Base-by-base conservation (phyloP, 441 rosid species). In the Raphanus hybrid region DNA sequence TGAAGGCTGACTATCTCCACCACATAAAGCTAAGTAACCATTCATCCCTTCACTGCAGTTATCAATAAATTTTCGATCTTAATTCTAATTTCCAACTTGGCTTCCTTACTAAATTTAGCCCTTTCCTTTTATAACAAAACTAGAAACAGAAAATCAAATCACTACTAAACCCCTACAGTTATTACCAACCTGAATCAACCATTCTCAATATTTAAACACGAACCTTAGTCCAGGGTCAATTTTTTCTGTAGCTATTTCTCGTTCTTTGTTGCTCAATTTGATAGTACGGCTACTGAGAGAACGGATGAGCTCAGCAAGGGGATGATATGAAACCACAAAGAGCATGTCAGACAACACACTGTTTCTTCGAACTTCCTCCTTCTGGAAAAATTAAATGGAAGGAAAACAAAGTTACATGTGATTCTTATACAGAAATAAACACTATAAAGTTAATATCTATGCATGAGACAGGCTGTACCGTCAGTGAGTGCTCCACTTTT, bases 11-110 rank as follows among this genome's bases (percentile, higher is more conserved):
- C 91, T 75, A 78, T 90, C 95, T 78, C 88, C 97, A 71, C 82
- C 86, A 75, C 94, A 93, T 39, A 92, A 92, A 41, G 87, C 87
- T 78, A 95, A 80, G 81, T 87, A 95, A 70, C 98, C 99, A 67
- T 93, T 91, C 98, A 95, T 91, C 68, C 93, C 98, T 74, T 86
- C 94, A 79, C 98, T 94, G 93, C 93, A 92, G 10, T 79, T 14
- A 87, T 29, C 34, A 29, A 29, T 29, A 29, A 29, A 29, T 29
- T 9, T 57, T 16, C 1, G 10, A 12, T 9, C 3, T 43, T 15
- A 41, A 9, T 6, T 61, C 1, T 39, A 29, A 2, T 26, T 60
- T 26, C 26, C 35, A 57, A 14, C 41, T 8, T 41, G 15, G 18
- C 74, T 61, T 70, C n/a, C 5, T 16, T 37, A 32, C 18, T 43